A percentile compares a stretch with the other conserved stretches of the same genome.
Conservation (phyloP, 1,139 yeast species). For the Groenewaldozyma sp. region DNA sequence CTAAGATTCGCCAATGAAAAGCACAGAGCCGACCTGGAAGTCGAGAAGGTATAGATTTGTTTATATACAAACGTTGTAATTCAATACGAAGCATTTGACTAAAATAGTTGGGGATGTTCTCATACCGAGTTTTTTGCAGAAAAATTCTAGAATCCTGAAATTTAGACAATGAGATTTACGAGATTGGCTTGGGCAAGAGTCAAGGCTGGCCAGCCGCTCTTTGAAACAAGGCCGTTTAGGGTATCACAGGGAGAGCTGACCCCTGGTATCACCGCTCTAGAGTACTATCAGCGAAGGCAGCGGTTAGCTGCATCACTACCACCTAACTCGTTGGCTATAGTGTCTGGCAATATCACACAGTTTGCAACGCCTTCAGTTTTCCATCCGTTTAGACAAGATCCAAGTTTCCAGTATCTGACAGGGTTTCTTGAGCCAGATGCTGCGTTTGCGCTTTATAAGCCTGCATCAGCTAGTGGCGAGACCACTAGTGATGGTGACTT, state of each 20-base stretch:
- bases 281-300: conserved; percentile 65
- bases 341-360: conserved; percentile 64
- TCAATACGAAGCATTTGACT: neutral
- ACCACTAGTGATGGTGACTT: no score
- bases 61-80: neutral
- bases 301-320: conserved; percentile 51
- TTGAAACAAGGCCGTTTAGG: conserved; percentile 74
- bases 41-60: neutral
- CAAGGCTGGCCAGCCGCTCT: conserved; percentile 53
- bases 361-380: conserved; percentile 87
- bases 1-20: conserved; percentile 9
- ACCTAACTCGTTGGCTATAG: conserved; percentile 56
- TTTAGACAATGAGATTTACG: neutral
- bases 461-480: conserved; percentile 30
- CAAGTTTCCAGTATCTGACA: conserved; percentile 73
- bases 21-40: conserved; percentile 8
- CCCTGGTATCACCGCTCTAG: conserved; percentile 77
- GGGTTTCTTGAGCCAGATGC: conserved; percentile 95
- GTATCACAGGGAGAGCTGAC: conserved; percentile 72
- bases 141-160: neutral
- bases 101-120: neutral
- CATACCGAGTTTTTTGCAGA: neutral
- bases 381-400: conserved; percentile 85
- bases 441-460: conserved; percentile 62
- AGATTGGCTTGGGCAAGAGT: neutral